Base-by-base conservation (phyloP, 139 green algal genomes). In the Picochlorum costavermella region DNA sequence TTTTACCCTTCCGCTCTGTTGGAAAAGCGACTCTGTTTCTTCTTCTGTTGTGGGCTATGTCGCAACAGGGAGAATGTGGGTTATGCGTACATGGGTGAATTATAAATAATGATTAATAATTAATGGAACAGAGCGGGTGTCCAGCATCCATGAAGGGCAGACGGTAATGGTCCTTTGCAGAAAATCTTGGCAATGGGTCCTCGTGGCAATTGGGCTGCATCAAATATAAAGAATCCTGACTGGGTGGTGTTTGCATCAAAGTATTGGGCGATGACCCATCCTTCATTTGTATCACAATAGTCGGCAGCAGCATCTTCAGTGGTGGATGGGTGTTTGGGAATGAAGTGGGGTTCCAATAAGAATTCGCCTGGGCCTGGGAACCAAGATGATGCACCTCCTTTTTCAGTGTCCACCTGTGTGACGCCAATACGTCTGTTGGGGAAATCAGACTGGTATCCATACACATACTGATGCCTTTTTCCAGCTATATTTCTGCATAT, bases 291-390 rank as follows among this genome's bases (percentile, higher is more conserved):
- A 23, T 53, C 46, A 12, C 11, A 49, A 10, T 10, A 49, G 43
- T 90, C 84, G 3, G 45, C 37, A 3, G 28, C 48, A 2, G 51
- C 61, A 14, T 29, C 48, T 26, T 55, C 48, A 55, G 11, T 23
- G 48, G 17, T 26, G 17, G 5, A 23, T 23, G 20, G 4, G 48
- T 3, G 4, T 6, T 77, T 65, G 0, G 84, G 78, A 55, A 91
- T 77, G 68, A 92, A 88, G 28, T 84, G 65, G 17, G 81, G 81
- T 76, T 92, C 84, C 12, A 74, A 66, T 4, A 64, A 48, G 64
- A 86, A 87, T 50, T 31, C 56, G 14, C 25, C 23, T 1, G 20
- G 62, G 58, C 62, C 14, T 75, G 68, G 20, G 25, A 50, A 16
- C 80, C 81, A 16, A 67, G 64, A 16, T 44, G 33, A 40, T 40